Conservation (phyloP, 495 filamentous ascomycete genomes). For the Hyaloscypha finlandica region DNA sequence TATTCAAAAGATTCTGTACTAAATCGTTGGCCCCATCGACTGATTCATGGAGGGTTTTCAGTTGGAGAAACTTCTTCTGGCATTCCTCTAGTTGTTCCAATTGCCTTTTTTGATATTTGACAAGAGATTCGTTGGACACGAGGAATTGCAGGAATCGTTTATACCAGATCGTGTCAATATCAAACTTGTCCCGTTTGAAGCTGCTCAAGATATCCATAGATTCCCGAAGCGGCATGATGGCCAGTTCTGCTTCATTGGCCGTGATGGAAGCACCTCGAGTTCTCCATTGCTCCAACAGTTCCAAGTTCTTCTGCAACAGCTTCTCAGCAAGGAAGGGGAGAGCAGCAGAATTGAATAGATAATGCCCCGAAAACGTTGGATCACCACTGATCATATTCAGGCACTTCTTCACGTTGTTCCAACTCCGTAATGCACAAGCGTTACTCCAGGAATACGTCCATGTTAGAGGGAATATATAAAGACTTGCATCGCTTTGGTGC, state of each 20-base stretch:
- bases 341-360: background rate
- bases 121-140: background rate
- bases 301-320: conserved; percentile 9
- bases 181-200: background rate
- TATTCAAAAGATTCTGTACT: background rate
- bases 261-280: background rate
- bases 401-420: conserved; percentile 12
- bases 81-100: background rate
- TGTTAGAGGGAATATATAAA: background rate
- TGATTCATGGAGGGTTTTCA: background rate
- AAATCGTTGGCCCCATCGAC: background rate
- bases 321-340: conserved; percentile 14
- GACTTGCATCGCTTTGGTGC: too few species aligned
- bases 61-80: background rate
- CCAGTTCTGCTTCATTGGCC: background rate
- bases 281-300: background rate
- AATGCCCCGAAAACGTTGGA: background rate
- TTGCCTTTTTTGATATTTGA: background rate
- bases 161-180: background rate
- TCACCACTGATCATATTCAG: background rate
- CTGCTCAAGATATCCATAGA: conserved; percentile 14
- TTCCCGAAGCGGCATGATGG: background rate
- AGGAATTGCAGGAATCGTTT: background rate
- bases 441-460: background rate
- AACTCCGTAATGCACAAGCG: background rate